Conservation (phyloP, 768 basidiomycete species). For the Auricularia sp. region DNA sequence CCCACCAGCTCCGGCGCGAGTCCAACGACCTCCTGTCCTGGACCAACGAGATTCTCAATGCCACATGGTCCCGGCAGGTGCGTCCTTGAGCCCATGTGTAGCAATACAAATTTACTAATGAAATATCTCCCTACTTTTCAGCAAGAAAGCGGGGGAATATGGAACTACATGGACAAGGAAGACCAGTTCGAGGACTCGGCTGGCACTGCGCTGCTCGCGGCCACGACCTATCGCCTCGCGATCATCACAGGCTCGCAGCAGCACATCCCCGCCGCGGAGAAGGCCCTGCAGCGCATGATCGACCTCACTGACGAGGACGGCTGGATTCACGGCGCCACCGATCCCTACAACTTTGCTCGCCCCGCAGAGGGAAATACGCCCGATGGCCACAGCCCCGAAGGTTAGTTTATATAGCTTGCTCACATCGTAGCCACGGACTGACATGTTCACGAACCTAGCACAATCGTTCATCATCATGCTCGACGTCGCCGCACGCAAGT, state of each 20-base stretch:
- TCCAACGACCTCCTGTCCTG: conserved; percentile 22
- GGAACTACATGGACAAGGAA: not conserved
- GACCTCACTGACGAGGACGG: not conserved
- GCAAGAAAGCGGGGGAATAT: not conserved
- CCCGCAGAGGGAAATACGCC: not conserved
- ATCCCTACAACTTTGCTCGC: conserved; percentile 1
- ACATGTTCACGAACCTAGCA: not conserved
- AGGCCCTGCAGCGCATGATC: not conserved
- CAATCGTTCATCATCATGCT: not conserved
- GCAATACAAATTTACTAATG: no score
- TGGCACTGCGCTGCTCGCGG: conserved; percentile 5
- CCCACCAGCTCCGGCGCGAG: conserved; percentile 21
- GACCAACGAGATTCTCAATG: conserved; percentile 27
- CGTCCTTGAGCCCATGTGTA: not conserved
- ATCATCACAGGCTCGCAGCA: not conserved
- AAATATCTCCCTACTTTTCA: not conserved
- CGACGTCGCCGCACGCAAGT: not conserved
- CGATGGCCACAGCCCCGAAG: not conserved
- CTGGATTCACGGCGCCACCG: not conserved
- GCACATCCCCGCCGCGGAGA: conserved; percentile 2
- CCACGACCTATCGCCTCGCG: conserved; percentile 4
- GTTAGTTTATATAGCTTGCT: no score
- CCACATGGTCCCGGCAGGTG: conserved; percentile 8
- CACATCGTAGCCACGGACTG: no score
- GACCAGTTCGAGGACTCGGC: conserved; percentile 4